phyloP scores from a whole-genome alignment of 371 early-diverging fungal genomes.

The Zychaea mexicana region DNA sequence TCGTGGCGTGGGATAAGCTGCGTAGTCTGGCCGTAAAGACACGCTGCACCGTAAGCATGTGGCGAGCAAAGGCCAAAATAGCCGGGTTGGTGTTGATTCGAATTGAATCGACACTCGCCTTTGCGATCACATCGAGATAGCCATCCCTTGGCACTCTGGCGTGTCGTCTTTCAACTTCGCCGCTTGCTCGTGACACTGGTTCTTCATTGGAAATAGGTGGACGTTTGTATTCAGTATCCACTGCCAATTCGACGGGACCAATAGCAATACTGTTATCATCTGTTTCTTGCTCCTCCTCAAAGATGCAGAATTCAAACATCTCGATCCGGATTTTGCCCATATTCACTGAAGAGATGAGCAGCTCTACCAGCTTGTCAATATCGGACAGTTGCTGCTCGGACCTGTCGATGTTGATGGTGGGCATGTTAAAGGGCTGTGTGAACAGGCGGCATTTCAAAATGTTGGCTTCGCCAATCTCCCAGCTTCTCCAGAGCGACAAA shows the following conservation, averaged over 20 bases:
- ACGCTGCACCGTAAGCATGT: constrained; percentile 74
- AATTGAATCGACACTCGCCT: constrained; percentile 50
- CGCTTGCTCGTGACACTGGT: neutral
- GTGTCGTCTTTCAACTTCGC: constrained; percentile 5
- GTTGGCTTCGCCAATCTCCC: constrained; percentile 62
- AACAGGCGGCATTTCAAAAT: constrained; percentile 54
- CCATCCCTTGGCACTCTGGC: constrained; percentile 33
- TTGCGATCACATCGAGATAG: constrained; percentile 53
- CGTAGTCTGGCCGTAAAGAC: constrained; percentile 60
- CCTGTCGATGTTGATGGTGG: neutral
- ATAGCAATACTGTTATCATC: constrained; percentile 40
- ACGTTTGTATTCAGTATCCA: constrained; percentile 39
- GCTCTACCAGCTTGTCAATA: constrained; percentile 26
- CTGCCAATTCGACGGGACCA: constrained; percentile 24
- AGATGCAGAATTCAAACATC: constrained; percentile 44
- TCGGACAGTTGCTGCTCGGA: neutral
- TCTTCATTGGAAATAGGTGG: constrained; percentile 25
- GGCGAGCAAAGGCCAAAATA: constrained; percentile 72
- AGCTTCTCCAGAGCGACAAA: constrained; percentile 68
- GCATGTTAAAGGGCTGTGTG: constrained; percentile 52
- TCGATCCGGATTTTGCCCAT: constrained; percentile 34
- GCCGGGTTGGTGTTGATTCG: constrained; percentile 62
- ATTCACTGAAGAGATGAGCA: constrained; percentile 40
- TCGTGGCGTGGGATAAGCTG: constrained; percentile 32
- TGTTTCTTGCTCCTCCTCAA: constrained; percentile 42